Evolutionary conservation across 352 stramenopile species (phyloP).

Genomic region (Phytophthora pinifolia): DNA sequence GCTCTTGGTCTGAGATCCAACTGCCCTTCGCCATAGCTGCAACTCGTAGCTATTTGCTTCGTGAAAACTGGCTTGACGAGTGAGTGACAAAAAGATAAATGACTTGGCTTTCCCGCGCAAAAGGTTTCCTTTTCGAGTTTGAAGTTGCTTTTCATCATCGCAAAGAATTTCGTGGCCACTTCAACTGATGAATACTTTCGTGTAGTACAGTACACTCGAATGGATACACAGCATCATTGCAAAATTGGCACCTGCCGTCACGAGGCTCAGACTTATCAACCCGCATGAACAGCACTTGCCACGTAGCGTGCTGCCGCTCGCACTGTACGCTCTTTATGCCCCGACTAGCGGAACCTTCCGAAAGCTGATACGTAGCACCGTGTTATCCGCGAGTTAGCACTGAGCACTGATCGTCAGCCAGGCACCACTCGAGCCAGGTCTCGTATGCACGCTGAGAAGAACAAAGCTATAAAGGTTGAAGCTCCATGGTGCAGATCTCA

Average conservation of each 20-base stretch:
- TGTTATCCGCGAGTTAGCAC: too few species aligned
- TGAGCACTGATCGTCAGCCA: too few species aligned
- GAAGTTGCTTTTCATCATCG: slow-evolving; percentile 22
- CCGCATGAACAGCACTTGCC: neutral
- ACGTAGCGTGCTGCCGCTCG: too few species aligned
- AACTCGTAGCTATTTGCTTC: slow-evolving; percentile 4
- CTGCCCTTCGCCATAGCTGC: slow-evolving; percentile 42
- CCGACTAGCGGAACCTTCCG: slow-evolving; percentile 15
- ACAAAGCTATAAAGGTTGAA: too few species aligned
- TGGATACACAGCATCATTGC: too few species aligned
- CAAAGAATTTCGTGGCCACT: slow-evolving; percentile 8
- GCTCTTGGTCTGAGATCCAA: slow-evolving; percentile 45
- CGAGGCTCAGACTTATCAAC: too few species aligned
- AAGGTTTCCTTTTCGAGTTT: slow-evolving; percentile 15
- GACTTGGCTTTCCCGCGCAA: slow-evolving; percentile 23
- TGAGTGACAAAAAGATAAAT: slow-evolving; percentile 16
- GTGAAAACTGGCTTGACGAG: neutral
- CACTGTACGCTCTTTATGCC: slow-evolving; percentile 3
- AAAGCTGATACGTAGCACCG: neutral
- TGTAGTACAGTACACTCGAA: too few species aligned
- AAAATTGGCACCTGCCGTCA: too few species aligned
- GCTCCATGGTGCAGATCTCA: too few species aligned
- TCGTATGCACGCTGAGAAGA: too few species aligned
- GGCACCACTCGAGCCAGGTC: too few species aligned
- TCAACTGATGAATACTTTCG: too few species aligned